Conservation (phyloP, 2,329 filamentous ascomycete species). For the Ophiocordyceps unilateralis region DNA sequence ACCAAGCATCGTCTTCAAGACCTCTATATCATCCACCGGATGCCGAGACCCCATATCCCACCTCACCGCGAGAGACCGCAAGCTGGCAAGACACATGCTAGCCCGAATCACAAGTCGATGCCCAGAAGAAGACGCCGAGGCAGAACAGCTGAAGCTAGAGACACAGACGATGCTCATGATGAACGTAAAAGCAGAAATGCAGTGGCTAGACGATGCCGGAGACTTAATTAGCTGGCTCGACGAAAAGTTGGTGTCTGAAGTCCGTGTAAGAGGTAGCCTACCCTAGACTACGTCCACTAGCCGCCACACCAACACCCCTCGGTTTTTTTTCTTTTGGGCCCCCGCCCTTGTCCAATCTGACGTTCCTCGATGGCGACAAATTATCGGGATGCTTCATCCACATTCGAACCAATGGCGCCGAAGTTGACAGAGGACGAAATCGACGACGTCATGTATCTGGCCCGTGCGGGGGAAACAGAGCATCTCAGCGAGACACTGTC, state of each 20-base stretch:
- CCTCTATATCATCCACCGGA: conserved; percentile 9
- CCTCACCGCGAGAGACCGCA: conserved; percentile 39
- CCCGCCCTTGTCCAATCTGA: no score
- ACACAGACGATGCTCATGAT: conserved; percentile 59
- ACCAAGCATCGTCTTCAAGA: no score
- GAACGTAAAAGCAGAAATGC: conserved; percentile 62
- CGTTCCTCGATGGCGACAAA: no score
- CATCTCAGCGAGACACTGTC: conserved; percentile 46
- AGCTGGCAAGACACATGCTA: conserved; percentile 36
- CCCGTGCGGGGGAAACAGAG: conserved; percentile 57
- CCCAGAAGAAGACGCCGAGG: conserved; percentile 13
- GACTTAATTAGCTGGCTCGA: conserved; percentile 34
- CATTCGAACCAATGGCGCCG: conserved; percentile 22
- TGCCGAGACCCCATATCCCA: conserved; percentile 13
- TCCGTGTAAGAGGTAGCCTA: no score
- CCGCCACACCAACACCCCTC: no score
- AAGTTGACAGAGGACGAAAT: conserved; percentile 60
- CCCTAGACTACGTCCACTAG: no score
- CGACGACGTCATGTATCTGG: conserved; percentile 81
- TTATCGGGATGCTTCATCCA: no score
- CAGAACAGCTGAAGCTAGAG: conserved; percentile 30
- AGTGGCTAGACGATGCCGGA: conserved; percentile 43
- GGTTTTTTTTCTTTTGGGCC: no score
- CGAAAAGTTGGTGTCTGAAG: not conserved
- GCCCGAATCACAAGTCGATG: conserved; percentile 17